Conservation (phyloP, 2,329 filamentous ascomycete species). For the Talaromyces pinophilus region DNA sequence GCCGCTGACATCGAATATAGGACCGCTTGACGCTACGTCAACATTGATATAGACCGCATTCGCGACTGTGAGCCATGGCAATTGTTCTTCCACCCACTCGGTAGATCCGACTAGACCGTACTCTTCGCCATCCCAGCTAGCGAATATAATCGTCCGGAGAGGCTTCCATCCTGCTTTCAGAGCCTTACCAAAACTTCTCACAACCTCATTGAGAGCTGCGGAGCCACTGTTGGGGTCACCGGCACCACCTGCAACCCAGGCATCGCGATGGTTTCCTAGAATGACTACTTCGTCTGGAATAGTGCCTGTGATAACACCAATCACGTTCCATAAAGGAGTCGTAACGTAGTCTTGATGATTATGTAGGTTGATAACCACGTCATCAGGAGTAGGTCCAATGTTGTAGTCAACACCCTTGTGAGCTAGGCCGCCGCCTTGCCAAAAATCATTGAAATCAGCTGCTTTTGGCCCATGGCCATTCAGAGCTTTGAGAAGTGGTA, state of each 20-base stretch:
- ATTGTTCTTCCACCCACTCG: constrained; percentile 89
- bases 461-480: constrained; percentile 84
- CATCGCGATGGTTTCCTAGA: constrained; percentile 88
- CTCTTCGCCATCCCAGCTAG: constrained; percentile 81
- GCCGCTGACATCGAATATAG: constrained; percentile 63
- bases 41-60: constrained; percentile 85
- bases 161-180: constrained; percentile 77
- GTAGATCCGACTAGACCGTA: constrained; percentile 85
- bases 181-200: constrained; percentile 72
- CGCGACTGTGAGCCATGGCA: constrained; percentile 73
- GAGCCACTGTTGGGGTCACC: constrained; percentile 82
- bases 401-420: constrained; percentile 83
- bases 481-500: constrained; percentile 84
- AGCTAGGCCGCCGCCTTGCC: constrained; percentile 72
- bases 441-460: constrained; percentile 69
- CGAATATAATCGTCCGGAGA: constrained; percentile 86
- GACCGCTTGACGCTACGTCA: constrained; percentile 70
- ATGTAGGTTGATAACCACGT: constrained; percentile 68
- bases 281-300: constrained; percentile 83
- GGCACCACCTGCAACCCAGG: constrained; percentile 84
- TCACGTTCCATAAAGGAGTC: constrained; percentile 85
- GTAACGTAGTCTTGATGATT: constrained; percentile 82
- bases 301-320: constrained; percentile 87
- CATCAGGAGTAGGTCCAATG: constrained; percentile 76
- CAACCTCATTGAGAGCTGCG: constrained; percentile 74